Conservation (phyloP, 306 rosid genomes). For the Dryas drummondii region DNA sequence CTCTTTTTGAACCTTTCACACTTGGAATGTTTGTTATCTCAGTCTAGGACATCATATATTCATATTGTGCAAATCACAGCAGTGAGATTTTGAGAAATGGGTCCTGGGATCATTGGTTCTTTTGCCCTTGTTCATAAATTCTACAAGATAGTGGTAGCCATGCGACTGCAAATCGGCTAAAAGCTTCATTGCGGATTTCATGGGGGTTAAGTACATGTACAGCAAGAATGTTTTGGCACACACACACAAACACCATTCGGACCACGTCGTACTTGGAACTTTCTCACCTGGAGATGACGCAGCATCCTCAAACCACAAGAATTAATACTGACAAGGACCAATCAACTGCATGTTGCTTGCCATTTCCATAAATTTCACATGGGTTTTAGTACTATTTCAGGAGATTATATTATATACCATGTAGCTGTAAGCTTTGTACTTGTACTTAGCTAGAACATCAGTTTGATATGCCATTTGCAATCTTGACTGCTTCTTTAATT, state of each 20-base stretch:
- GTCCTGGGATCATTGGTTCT: background rate
- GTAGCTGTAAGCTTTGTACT: background rate
- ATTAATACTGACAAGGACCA: background rate
- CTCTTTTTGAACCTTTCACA: too few relatives aligned
- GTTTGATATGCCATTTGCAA: background rate
- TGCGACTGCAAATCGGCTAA: background rate
- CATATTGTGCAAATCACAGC: too few relatives aligned
- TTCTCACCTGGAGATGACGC: conserved; percentile 12
- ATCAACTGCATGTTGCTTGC: background rate
- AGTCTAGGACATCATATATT: too few relatives aligned
- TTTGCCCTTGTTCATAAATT: background rate
- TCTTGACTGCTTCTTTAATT: background rate
- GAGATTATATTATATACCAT: background rate
- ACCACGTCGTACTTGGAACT: background rate
- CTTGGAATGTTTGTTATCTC: too few relatives aligned
- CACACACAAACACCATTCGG: background rate
- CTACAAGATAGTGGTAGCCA: conserved; percentile 7
- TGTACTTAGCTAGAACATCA: background rate
- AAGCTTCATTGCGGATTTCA: conserved; percentile 4
- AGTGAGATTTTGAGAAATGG: too few relatives aligned
- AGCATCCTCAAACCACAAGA: conserved; percentile 8
- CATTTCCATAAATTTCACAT: conserved; percentile 7
- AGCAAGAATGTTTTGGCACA: too few relatives aligned
- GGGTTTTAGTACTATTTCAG: background rate
- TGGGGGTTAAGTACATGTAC: background rate